Conservation (phyloP, 169 alveolate genomes). For the Toxoplasma gondii region DNA sequence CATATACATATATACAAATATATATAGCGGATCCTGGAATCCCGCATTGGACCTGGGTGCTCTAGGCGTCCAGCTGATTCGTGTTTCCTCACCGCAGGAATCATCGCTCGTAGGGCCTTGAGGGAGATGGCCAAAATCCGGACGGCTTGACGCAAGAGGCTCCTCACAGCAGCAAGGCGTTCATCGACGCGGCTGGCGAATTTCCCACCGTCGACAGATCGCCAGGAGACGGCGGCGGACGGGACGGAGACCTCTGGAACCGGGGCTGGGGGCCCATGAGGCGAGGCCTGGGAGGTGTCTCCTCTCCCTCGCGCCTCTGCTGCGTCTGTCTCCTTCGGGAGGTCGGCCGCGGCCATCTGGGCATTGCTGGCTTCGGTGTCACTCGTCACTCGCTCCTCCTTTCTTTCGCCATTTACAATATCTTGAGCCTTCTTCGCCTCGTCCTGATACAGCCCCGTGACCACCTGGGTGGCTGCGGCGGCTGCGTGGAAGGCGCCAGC, state of each 20-base stretch:
- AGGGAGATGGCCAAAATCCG: not conserved
- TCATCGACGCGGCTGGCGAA: not conserved
- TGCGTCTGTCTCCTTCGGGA: not conserved
- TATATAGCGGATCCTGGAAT: too few relatives aligned
- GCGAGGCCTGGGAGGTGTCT: not conserved
- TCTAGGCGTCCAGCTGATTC: not conserved
- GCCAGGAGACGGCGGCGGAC: not conserved
- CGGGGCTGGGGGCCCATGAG: not conserved
- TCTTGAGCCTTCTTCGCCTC: not conserved
- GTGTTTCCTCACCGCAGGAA: not conserved
- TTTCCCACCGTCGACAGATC: not conserved
- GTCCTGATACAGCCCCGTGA: not conserved
- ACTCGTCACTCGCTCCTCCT: not conserved
- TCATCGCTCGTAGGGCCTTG: constrained; percentile 25
- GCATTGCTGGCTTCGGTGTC: not conserved
- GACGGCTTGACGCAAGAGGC: not conserved
- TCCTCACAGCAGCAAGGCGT: not conserved
- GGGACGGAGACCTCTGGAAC: not conserved
- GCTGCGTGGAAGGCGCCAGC: constrained; percentile 54
- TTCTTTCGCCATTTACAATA: not conserved
- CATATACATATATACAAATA: too few relatives aligned
- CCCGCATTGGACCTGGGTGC: too few relatives aligned
- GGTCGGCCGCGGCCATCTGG: not conserved
- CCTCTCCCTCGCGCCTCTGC: not conserved
- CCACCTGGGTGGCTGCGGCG: constrained; percentile 51